Conservation (phyloP, 2,329 filamentous ascomycete species). For the Drechslerella dactyloides region DNA sequence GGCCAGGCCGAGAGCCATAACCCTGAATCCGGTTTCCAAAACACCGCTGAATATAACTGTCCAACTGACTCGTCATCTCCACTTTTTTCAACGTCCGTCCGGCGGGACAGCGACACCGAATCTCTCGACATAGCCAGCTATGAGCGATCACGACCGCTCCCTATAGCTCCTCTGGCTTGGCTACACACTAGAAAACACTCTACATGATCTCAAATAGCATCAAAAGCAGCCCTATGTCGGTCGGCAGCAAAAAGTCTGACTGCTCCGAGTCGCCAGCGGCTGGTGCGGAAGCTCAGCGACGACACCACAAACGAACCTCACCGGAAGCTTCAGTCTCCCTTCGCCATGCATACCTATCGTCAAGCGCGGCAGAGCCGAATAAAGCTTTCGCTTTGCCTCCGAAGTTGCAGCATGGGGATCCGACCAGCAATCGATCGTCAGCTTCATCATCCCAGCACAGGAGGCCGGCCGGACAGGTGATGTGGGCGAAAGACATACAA, state of each 20-base stretch:
- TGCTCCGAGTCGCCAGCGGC: slow-evolving; percentile 10
- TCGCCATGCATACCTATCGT: slow-evolving; percentile 28
- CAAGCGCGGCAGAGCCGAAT: slow-evolving; percentile 37
- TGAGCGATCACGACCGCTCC: slow-evolving; percentile 12
- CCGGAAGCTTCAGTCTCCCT: slow-evolving; percentile 45
- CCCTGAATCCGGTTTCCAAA: slow-evolving; percentile 7
- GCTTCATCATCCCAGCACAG: slow-evolving; percentile 8
- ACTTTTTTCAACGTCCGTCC: background rate
- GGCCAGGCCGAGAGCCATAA: slow-evolving; percentile 9
- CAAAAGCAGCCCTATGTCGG: slow-evolving; percentile 32
- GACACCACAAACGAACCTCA: slow-evolving; percentile 18
- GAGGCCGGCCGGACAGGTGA: slow-evolving; percentile 4
- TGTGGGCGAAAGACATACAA: slow-evolving; percentile 3
- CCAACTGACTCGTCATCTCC: background rate
- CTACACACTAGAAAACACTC: background rate
- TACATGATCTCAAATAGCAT: slow-evolving; percentile 23
- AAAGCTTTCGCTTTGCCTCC: slow-evolving; percentile 33
- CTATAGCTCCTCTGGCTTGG: slow-evolving; percentile 13
- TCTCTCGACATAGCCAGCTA: slow-evolving; percentile 1
- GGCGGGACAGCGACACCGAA: background rate
- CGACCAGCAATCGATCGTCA: slow-evolving; percentile 13
- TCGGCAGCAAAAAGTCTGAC: slow-evolving; percentile 19
- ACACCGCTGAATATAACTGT: background rate
- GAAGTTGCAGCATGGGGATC: slow-evolving; percentile 28
- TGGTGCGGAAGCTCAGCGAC: slow-evolving; percentile 8